A percentile compares a stretch with the other conserved stretches of the same genome.
Conservation (phyloP, 352 stramenopile genomes). For the Aphanomyces stellatus region DNA sequence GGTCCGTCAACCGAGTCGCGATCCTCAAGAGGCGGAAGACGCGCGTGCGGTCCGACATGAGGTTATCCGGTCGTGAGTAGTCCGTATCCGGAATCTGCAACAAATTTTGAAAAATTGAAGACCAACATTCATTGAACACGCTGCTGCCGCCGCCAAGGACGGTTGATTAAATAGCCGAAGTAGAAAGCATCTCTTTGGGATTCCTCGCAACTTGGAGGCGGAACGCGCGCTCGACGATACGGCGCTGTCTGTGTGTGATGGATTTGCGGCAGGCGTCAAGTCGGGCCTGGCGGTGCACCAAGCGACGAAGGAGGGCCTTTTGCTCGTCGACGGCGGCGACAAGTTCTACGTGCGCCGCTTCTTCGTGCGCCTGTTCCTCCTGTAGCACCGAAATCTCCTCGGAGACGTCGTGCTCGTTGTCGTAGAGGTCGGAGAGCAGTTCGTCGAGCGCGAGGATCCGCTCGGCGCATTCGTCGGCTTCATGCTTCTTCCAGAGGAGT, state of each 20-base stretch:
- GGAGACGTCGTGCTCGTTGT: constrained; percentile 4
- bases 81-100: too few species aligned
- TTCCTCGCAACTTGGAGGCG: neutral
- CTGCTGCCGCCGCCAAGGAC: too few species aligned
- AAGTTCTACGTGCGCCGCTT: neutral
- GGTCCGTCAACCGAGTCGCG: neutral
- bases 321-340: neutral
- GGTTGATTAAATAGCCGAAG: neutral
- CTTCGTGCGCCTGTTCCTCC: constrained; percentile 5
- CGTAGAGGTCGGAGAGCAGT: neutral
- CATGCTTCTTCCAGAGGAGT: neutral
- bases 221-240: constrained; percentile 1
- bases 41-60: neutral
- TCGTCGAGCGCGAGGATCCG: neutral
- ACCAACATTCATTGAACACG: constrained; percentile 13
- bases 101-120: neutral
- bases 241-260: neutral
- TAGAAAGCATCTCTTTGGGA: neutral
- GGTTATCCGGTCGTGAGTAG: too few species aligned
- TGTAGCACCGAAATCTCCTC: neutral
- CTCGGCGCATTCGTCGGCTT: neutral
- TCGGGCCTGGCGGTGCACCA: neutral
- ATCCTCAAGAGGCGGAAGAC: neutral
- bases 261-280: neutral
- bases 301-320: neutral